Conservation (phyloP, 2,329 filamentous ascomycete genomes). For the Phaeosphaeria sp. region DNA sequence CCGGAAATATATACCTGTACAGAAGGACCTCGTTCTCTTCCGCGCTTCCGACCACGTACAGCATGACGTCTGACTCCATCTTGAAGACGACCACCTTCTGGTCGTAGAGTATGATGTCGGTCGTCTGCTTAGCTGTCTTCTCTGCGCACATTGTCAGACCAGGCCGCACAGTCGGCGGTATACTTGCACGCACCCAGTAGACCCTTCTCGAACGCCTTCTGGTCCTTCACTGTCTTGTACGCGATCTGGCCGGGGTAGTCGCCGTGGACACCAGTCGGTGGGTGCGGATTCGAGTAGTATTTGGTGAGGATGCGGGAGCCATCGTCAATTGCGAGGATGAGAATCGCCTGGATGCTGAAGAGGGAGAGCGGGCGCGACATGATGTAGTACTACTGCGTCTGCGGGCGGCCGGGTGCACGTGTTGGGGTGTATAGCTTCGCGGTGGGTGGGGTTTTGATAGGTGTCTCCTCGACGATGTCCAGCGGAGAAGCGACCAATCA, state of each 20-base stretch:
- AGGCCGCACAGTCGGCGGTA: constrained; percentile 67
- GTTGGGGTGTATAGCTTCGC: constrained; percentile 12
- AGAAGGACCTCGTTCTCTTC: constrained; percentile 98
- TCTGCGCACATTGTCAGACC: constrained; percentile 51
- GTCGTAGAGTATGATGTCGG: constrained; percentile 97
- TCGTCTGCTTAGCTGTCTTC: constrained; percentile 94
- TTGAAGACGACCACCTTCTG: constrained; percentile 97
- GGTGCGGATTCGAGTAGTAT: constrained; percentile 81
- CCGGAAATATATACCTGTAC: constrained; percentile 64
- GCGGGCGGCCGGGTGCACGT: constrained; percentile 5
- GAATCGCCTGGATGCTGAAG: constrained; percentile 61
- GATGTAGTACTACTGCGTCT: constrained; percentile 6
- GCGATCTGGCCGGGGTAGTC: constrained; percentile 73
- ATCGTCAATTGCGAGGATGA: constrained; percentile 74
- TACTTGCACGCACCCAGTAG: constrained; percentile 74
- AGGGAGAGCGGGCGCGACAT: constrained; percentile 63
- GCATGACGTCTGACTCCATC: constrained; percentile 96
- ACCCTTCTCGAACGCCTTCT: constrained; percentile 96
- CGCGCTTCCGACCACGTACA: constrained; percentile 85
- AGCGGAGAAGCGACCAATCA: constrained; percentile 38
- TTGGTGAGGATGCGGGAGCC: constrained; percentile 91
- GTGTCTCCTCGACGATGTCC: constrained; percentile 31
- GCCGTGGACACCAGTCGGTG: constrained; percentile 66
- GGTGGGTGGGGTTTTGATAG: constrained; percentile 29
- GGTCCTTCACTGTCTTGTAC: constrained; percentile 88